A percentile compares a stretch with the other conserved stretches of the same genome.
phyloP scores from a whole-genome alignment of 169 alveolate species.

The Eimeria maxima region DNA sequence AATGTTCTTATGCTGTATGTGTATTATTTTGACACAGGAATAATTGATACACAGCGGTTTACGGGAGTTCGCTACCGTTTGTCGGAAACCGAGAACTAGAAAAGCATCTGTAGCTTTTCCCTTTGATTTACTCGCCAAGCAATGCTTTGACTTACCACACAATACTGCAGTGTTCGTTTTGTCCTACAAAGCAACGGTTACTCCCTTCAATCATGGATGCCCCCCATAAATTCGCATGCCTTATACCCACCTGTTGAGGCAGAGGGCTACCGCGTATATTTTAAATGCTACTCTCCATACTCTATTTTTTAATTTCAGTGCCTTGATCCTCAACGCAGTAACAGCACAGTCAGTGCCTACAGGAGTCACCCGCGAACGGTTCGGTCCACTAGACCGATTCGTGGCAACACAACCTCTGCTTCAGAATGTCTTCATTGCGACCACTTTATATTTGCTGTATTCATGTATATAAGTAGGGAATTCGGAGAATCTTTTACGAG shows the following conservation, averaged over 20 bases:
- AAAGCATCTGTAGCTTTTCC: not conserved
- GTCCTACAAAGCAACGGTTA: not conserved
- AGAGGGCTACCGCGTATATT: not conserved
- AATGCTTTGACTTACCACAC: not conserved
- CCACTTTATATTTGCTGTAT: not conserved
- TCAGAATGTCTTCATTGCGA: not conserved
- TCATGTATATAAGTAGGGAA: not conserved
- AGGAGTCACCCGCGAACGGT: not conserved
- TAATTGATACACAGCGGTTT: too few species aligned
- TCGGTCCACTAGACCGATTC: conserved; percentile 18
- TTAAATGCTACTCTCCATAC: not conserved
- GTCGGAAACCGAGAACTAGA: too few species aligned
- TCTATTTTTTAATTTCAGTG: not conserved
- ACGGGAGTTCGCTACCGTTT: too few species aligned
- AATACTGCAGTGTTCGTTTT: not conserved
- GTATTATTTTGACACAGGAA: too few species aligned
- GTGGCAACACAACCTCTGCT: not conserved
- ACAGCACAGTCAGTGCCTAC: not conserved
- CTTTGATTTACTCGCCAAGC: too few species aligned
- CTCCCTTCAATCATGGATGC: not conserved
- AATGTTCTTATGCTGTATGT: too few species aligned
- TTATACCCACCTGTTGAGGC: not conserved
- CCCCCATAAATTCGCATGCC: not conserved
- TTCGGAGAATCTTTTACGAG: not conserved
- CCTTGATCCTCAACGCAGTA: too few species aligned